Percentiles rank a stretch among this genome's conserved stretches.
These are phyloP conservation scores for Lanmaoa pseudosensibilis DNA, from an alignment of 768 basidiomycete species.

Conservation along the genomic window DNA sequence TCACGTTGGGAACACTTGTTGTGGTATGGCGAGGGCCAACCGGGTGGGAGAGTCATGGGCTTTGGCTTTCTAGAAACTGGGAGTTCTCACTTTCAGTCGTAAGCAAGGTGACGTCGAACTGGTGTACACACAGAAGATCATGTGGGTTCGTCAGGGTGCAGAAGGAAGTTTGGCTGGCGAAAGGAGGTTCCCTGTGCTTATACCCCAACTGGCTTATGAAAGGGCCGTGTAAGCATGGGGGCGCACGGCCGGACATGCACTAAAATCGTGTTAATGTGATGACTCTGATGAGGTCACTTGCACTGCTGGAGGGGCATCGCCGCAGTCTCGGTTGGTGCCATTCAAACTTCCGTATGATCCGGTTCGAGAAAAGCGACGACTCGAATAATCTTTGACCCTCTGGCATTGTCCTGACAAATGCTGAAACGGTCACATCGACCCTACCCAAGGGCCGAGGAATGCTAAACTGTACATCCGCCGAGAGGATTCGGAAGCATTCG, in stretches of 20 bases:
- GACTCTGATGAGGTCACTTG: conserved; percentile 26
- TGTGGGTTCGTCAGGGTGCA: conserved; percentile 19
- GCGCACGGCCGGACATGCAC: conserved; percentile 30
- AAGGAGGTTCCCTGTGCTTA: conserved; percentile 9
- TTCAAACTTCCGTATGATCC: not conserved
- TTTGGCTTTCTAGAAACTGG: conserved; percentile 35
- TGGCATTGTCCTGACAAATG: conserved; percentile 1
- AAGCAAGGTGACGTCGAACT: not conserved
- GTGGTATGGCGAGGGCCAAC: conserved; percentile 39
- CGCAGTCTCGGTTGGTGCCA: conserved; percentile 20
- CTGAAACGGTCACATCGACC: not conserved
- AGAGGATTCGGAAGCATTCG: conserved; percentile 4
- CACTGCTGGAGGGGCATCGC: conserved; percentile 20
- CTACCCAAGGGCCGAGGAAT: conserved; percentile 3
- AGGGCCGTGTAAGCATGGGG: conserved; percentile 17
- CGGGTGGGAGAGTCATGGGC: conserved; percentile 25
- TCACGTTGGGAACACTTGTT: conserved; percentile 37
- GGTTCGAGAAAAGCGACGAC: conserved; percentile 9
- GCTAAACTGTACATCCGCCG: not conserved
- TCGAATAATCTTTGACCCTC: conserved; percentile 3
- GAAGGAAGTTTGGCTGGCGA: not conserved
- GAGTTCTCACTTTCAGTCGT: not conserved
- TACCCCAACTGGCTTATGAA: conserved; percentile 28
- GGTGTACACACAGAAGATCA: conserved; percentile 30
- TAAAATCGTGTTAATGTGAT: conserved; percentile 31